Evolutionary conservation across 2,329 filamentous ascomycete genomes (phyloP).

Genomic region (Monosporascus cannonballus): DNA sequence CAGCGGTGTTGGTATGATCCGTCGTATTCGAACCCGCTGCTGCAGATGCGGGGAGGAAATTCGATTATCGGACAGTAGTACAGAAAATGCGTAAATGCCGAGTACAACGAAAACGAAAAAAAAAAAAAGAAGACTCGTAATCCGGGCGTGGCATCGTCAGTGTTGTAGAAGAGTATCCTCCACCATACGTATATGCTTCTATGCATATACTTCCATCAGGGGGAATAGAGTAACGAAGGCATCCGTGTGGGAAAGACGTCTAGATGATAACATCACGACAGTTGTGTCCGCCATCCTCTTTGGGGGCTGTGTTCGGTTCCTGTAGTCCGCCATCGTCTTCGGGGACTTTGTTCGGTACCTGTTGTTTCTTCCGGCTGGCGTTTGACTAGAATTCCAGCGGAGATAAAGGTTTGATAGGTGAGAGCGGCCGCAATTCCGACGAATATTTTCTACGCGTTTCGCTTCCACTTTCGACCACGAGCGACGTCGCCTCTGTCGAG

Average conservation of each 20-base stretch:
- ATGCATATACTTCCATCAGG: neutral
- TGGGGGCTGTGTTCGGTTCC: neutral
- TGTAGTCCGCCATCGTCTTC: neutral
- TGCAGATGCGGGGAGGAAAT: neutral
- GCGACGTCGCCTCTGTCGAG: constrained; percentile 38
- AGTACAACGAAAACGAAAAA: neutral
- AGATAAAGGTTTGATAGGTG: constrained; percentile 61
- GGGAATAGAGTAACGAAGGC: neutral
- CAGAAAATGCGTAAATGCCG: neutral
- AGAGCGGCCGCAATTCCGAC: constrained; percentile 49
- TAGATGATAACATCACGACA: neutral
- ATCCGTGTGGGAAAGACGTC: neutral
- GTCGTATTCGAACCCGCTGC: neutral
- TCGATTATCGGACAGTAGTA: neutral
- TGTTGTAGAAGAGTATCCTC: neutral
- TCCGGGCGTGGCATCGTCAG: neutral
- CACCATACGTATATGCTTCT: neutral
- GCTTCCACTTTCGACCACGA: constrained; percentile 39
- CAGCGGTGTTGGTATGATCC: too few species aligned
- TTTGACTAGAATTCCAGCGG: constrained; percentile 48
- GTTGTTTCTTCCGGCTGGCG: neutral
- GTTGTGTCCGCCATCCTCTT: neutral
- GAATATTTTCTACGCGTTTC: constrained; percentile 29
- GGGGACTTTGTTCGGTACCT: neutral
- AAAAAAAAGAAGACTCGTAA: neutral